These are phyloP conservation scores for Platanus orientalis DNA, from an alignment of 164 flowering plant species.

Conservation along the genomic window DNA sequence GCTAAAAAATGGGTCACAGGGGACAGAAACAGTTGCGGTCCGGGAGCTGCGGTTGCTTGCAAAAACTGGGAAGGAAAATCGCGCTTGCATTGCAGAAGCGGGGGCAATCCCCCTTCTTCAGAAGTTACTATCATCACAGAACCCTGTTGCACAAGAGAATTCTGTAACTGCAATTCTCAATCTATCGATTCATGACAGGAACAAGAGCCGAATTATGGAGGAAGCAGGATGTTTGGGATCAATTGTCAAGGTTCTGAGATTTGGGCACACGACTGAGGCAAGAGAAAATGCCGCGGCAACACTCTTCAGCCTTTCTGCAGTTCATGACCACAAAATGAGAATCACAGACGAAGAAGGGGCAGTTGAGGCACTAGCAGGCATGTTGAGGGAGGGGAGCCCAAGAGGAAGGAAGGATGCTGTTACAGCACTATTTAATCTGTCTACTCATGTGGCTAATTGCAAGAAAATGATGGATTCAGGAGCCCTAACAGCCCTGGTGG, in stretches of 20 bases:
- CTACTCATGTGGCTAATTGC: slow-evolving; percentile 69
- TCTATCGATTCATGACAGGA: slow-evolving; percentile 77
- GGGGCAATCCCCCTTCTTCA: slow-evolving; percentile 83
- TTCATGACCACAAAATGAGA: slow-evolving; percentile 74
- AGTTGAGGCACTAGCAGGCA: slow-evolving; percentile 57
- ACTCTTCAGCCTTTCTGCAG: slow-evolving; percentile 88
- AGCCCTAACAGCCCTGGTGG: slow-evolving; percentile 58
- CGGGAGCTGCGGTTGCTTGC: slow-evolving; percentile 77
- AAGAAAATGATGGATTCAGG: slow-evolving; percentile 65
- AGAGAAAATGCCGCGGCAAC: slow-evolving; percentile 97
- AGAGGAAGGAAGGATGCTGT: slow-evolving; percentile 90
- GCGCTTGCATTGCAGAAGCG: slow-evolving; percentile 86
- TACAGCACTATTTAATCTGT: no score
- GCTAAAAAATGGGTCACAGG: slow-evolving; percentile 50
- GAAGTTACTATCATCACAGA: slow-evolving; percentile 44
- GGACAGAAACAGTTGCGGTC: slow-evolving; percentile 63
- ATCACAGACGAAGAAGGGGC: slow-evolving; percentile 73
- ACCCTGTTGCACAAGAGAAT: slow-evolving; percentile 80
- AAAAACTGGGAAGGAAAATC: slow-evolving; percentile 79
- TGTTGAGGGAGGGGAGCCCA: slow-evolving; percentile 57
- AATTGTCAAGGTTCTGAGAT: slow-evolving; percentile 63
- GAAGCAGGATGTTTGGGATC: slow-evolving; percentile 67
- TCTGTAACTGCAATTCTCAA: slow-evolving; percentile 93
- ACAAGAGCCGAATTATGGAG: slow-evolving; percentile 75
- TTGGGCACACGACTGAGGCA: slow-evolving; percentile 70